Evolutionary conservation across 805 yeast genomes (phyloP), one percentile per base, ranked within the genome.

Genomic region (Candida saitoana): DNA sequence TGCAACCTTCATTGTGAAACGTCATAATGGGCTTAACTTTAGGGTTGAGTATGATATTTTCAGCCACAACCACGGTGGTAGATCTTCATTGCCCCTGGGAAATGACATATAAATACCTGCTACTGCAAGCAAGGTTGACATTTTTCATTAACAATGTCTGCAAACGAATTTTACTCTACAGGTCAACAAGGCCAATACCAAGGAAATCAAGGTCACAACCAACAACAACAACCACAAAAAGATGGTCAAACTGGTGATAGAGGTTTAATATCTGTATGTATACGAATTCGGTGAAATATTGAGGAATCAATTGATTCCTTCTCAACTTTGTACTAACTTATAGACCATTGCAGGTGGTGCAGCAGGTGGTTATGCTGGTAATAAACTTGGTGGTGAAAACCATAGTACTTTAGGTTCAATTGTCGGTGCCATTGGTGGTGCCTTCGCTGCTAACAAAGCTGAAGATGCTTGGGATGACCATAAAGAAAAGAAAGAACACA

Each of bases 381-480:
- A 69, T 19, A 68, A 72, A 48, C 30, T 70, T 11, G 63, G 71
- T 36, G 68, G 70, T 24, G 25, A 38, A 15, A 43, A 54, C 45
- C 75, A 71, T 59, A 59, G 69, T 20, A 63, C 62, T 15, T 46
- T 76, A 17, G 75, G 77, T 38, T 71, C 72, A 38, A 57, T 74
- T 42, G 69, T 67, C 22, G 84, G 83, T 57, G 81, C 77, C 33
- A 45, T 78, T 45, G 73, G 67, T 22, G 83, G 83, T 57, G 82
- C 81, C 6, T 49, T 75, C 42, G 65, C 68, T 18, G 82, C 79
- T 36, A 70, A 77, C 62, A 74, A 77, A 59, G 48, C 68, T 25
- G 76, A 71, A 51, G 69, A 73, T 52, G 54, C 49, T 35, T 52
- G 56, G 46, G 70, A 69, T 44, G 49, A 61, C 24, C 49, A 51